Evolutionary conservation across 805 yeast genomes (phyloP).

Genomic region (Metschnikowia shivogae): DNA sequence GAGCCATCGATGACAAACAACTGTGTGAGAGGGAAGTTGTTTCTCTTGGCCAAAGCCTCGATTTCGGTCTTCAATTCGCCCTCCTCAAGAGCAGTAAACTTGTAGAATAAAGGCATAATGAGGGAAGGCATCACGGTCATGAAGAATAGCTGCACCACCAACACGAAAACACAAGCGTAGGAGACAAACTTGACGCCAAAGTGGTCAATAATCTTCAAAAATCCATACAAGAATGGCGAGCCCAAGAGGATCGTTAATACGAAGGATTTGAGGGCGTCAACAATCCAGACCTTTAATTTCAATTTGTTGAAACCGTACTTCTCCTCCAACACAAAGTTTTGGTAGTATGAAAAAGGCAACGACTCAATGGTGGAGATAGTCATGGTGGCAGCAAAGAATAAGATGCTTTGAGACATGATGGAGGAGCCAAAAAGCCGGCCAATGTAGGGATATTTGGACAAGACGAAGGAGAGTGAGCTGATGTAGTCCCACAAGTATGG

Average conservation of each 20-base stretch:
- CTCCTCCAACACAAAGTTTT: constrained; percentile 86
- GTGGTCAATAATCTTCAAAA: constrained; percentile 74
- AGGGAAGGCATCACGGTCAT: constrained; percentile 78
- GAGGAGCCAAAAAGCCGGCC: constrained; percentile 44
- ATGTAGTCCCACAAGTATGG: constrained; percentile 40
- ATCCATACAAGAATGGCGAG: constrained; percentile 66
- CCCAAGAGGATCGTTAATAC: constrained; percentile 56
- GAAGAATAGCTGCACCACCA: constrained; percentile 66
- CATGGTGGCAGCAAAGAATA: constrained; percentile 52
- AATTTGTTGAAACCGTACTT: constrained; percentile 89
- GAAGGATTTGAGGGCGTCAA: constrained; percentile 64
- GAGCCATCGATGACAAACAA: constrained; percentile 95
- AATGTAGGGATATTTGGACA: constrained; percentile 35
- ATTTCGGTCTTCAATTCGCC: constrained; percentile 83
- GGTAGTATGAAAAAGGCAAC: constrained; percentile 70
- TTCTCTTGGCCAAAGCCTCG: constrained; percentile 69
- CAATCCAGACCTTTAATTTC: constrained; percentile 65
- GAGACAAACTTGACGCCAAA: constrained; percentile 79
- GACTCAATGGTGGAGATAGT: constrained; percentile 50
- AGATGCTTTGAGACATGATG: constrained; percentile 64
- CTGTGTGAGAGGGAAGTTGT: constrained; percentile 81
- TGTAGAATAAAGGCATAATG: constrained; percentile 91
- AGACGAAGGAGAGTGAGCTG: constrained; percentile 57
- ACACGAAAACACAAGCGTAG: constrained; percentile 70
- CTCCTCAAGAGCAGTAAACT: constrained; percentile 81